Conservation (phyloP, 73 alveolate genomes). For the Stentor coeruleus region DNA sequence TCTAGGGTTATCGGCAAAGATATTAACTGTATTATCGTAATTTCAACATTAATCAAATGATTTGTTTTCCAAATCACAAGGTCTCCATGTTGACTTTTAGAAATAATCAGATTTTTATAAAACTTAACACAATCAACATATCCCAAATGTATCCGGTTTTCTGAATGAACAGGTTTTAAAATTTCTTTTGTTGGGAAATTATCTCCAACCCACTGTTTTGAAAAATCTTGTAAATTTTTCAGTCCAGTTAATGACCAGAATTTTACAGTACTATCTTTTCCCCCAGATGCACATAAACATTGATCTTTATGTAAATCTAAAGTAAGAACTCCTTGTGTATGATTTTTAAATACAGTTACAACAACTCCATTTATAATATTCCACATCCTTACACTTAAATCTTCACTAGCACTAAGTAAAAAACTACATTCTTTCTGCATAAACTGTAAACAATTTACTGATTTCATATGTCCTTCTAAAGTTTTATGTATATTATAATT, state of each 20-base stretch:
- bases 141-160: background rate
- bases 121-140: constrained; percentile 21
- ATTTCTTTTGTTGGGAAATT: background rate
- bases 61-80: background rate
- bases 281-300: background rate
- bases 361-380: background rate
- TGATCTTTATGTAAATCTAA: background rate
- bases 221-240: background rate
- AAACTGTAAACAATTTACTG: background rate
- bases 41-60: background rate
- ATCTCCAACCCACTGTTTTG: background rate
- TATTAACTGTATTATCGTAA: background rate
- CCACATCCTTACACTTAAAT: constrained; percentile 2
- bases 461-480: background rate
- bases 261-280: background rate
- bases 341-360: background rate
- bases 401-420: background rate
- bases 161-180: background rate
- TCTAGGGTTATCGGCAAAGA: background rate
- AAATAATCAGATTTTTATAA: background rate
- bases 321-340: constrained; percentile 3
- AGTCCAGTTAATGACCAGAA: background rate
- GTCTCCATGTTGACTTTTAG: background rate
- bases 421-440: background rate
- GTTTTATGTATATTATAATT: background rate